Evolutionary conservation across 257 asterid genomes (phyloP).

Genomic region (Salvia hispanica): DNA sequence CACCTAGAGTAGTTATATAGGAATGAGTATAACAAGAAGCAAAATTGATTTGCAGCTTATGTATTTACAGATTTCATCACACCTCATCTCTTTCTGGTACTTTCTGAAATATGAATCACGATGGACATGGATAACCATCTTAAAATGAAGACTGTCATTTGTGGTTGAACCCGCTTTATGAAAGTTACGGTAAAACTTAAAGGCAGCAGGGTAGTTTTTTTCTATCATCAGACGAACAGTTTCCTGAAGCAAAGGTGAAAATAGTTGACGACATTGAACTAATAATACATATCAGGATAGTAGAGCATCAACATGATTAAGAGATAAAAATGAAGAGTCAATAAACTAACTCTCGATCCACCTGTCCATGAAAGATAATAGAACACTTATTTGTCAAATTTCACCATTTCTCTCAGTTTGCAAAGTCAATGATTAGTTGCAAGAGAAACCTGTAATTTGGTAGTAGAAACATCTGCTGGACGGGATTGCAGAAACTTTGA

Average conservation of each 20-base stretch:
- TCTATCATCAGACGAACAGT: conserved; percentile 80
- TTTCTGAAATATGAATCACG: conserved; percentile 89
- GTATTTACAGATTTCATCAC: conserved; percentile 23
- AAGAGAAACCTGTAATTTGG: conserved; percentile 70
- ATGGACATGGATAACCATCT: conserved; percentile 93
- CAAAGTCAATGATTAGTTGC: conserved; percentile 23
- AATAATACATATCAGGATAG: conserved; percentile 15
- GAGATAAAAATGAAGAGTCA: not conserved
- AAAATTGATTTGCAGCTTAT: not conserved
- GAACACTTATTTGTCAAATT: not conserved
- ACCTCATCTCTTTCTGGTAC: conserved; percentile 98
- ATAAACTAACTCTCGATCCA: conserved; percentile 14
- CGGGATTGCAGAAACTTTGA: conserved; percentile 80
- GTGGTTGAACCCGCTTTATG: conserved; percentile 59
- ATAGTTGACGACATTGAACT: conserved; percentile 20
- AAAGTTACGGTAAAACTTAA: conserved; percentile 81
- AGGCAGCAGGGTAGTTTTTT: conserved; percentile 77
- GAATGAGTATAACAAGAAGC: not conserved
- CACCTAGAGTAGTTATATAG: conserved; percentile 23
- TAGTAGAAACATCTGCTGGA: conserved; percentile 82
- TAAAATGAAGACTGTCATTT: conserved; percentile 74
- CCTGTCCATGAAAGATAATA: conserved; percentile 26
- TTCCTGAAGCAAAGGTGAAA: conserved; percentile 59
- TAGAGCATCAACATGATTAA: not conserved
- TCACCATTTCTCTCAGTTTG: conserved; percentile 3